Conservation (phyloP, 768 basidiomycete species). For the Lepiota subincarnata region DNA sequence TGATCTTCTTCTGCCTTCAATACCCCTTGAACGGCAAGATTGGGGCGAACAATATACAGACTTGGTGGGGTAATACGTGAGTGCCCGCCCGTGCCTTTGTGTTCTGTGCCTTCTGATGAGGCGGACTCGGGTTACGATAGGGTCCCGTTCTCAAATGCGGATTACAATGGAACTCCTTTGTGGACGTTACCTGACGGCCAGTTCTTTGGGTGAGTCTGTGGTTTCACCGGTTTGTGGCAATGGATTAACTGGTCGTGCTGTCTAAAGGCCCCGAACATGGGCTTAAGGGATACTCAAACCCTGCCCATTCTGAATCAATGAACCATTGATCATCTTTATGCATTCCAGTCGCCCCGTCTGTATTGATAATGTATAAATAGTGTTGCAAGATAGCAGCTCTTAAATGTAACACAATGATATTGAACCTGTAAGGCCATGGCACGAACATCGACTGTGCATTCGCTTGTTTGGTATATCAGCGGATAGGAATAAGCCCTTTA, state of each 20-base stretch:
- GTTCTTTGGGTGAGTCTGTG: conserved; percentile 18
- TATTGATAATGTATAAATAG: too few relatives aligned
- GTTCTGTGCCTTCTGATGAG: not conserved
- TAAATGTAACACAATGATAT: too few relatives aligned
- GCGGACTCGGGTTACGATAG: conserved; percentile 14
- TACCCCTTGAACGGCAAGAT: conserved; percentile 61
- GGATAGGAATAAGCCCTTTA: too few relatives aligned
- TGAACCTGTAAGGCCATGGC: too few relatives aligned
- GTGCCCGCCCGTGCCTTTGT: conserved; percentile 17
- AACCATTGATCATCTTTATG: too few relatives aligned
- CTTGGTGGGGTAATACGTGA: conserved; percentile 72
- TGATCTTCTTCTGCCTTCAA: conserved; percentile 61
- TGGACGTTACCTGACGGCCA: conserved; percentile 21
- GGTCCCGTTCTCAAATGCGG: conserved; percentile 36
- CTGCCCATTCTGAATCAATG: too few relatives aligned
- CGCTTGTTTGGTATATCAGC: too few relatives aligned
- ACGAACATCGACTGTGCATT: too few relatives aligned
- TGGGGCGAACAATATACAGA: conserved; percentile 45
- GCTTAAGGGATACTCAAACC: conserved; percentile 1
- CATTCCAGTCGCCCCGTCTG: too few relatives aligned
- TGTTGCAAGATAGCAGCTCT: too few relatives aligned
- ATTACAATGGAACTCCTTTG: conserved; percentile 34
- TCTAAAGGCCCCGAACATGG: conserved; percentile 20
- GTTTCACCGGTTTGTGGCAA: too few relatives aligned
- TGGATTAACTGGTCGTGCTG: too few relatives aligned